Conservation (phyloP, 371 early-diverging fungal genomes). For the Fennellomyces sp. region DNA sequence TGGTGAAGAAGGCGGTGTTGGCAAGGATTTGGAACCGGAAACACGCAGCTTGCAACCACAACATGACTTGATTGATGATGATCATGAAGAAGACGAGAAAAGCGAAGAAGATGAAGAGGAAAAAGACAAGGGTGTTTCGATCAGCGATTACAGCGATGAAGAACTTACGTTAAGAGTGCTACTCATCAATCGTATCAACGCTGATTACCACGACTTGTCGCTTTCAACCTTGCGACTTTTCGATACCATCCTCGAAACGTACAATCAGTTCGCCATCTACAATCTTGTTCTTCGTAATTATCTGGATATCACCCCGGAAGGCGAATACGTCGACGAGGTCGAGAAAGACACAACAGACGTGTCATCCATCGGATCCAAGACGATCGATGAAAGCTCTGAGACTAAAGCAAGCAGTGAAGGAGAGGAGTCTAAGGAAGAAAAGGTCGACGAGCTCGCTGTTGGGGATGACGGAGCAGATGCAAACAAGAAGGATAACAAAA, state of each 20-base stretch:
- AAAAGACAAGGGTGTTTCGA: constrained; percentile 3
- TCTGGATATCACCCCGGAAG: constrained; percentile 44
- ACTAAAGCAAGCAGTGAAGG: background rate
- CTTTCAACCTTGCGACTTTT: constrained; percentile 63
- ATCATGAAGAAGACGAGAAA: constrained; percentile 16
- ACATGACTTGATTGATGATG: constrained; percentile 33
- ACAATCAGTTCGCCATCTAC: constrained; percentile 67
- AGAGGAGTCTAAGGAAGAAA: background rate
- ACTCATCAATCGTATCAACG: constrained; percentile 43
- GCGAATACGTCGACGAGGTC: constrained; percentile 42
- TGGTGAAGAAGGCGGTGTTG: constrained; percentile 54
- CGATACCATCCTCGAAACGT: constrained; percentile 65
- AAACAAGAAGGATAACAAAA: constrained; percentile 33
- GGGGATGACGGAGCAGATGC: constrained; percentile 8
- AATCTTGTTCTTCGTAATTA: constrained; percentile 68
- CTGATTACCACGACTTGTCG: constrained; percentile 51
- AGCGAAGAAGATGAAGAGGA: constrained; percentile 16
- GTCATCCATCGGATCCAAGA: constrained; percentile 41
- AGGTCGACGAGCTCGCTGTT: constrained; percentile 1
- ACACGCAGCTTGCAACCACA: constrained; percentile 19
- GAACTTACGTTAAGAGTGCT: constrained; percentile 37
- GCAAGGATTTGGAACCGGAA: constrained; percentile 53
- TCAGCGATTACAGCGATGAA: constrained; percentile 18
- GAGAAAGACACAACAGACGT: constrained; percentile 31
- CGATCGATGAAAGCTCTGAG: constrained; percentile 34